These are phyloP conservation scores for Apocynum venetum DNA, from an alignment of 257 asterid species.

Conservation along the genomic window DNA sequence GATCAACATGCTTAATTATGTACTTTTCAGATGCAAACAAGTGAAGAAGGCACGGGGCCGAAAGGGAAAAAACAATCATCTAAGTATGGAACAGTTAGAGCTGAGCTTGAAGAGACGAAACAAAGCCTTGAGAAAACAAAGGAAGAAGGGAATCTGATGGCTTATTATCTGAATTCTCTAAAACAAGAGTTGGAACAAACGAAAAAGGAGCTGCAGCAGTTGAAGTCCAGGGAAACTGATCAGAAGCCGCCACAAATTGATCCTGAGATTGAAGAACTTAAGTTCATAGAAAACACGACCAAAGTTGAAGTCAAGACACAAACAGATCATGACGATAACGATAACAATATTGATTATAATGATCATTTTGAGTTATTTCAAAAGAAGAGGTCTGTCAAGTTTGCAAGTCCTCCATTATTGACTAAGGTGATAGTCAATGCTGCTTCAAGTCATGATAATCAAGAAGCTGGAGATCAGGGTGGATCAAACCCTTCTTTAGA, in stretches of 20 bases:
- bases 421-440: constrained; percentile 34
- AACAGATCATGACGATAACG: not conserved
- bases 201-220: constrained; percentile 50
- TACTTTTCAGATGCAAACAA: constrained; percentile 36
- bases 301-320: constrained; percentile 16
- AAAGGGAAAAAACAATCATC: constrained; percentile 10
- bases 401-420: constrained; percentile 65
- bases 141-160: constrained; percentile 59
- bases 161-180: constrained; percentile 44
- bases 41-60: constrained; percentile 3
- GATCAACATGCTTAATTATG: not conserved
- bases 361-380: constrained; percentile 15
- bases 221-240: constrained; percentile 36
- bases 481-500: constrained; percentile 17
- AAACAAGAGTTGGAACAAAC: constrained; percentile 66
- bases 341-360: not conserved
- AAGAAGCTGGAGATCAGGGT: too few species aligned
- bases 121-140: constrained; percentile 46
- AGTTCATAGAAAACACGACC: constrained; percentile 43
- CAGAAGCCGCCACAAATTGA: constrained; percentile 13
- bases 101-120: constrained; percentile 56
- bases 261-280: constrained; percentile 57
- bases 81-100: constrained; percentile 24
- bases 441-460: too few species aligned
- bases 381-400: constrained; percentile 73